Percentiles rank a stretch among this genome's conserved stretches.
Conservation (phyloP, 352 stramenopile species). For the Pythium aristosporum region DNA sequence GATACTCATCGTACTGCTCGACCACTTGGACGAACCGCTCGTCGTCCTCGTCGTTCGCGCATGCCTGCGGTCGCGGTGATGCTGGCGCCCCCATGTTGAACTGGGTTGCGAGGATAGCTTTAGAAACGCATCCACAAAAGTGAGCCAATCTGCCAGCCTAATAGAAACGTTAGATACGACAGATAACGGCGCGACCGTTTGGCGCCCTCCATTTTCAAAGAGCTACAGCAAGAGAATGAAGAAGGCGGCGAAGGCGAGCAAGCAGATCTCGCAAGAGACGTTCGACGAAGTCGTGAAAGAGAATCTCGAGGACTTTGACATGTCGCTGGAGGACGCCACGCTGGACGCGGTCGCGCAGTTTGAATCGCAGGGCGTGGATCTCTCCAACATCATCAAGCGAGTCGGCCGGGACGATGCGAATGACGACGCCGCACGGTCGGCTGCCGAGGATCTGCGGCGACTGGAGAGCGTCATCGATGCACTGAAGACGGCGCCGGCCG, state of each 20-base stretch:
- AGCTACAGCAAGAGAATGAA: background rate
- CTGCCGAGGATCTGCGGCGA: conserved; percentile 13
- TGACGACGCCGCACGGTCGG: conserved; percentile 1
- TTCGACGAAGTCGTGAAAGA: conserved; percentile 90
- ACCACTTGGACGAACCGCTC: conserved; percentile 40
- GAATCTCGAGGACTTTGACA: conserved; percentile 91
- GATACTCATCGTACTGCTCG: conserved; percentile 50
- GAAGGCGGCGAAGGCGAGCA: conserved; percentile 28
- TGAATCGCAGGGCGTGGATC: conserved; percentile 81
- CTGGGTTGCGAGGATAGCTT: background rate
- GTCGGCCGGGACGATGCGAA: conserved; percentile 4
- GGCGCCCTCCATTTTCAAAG: background rate
- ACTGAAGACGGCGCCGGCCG: conserved; percentile 15
- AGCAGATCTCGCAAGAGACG: conserved; percentile 87
- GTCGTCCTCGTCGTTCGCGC: conserved; percentile 29
- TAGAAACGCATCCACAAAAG: conserved; percentile 1
- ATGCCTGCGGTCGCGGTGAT: background rate
- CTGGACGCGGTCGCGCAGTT: conserved; percentile 85
- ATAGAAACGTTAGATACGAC: conserved; percentile 16
- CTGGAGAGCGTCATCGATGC: conserved; percentile 39
- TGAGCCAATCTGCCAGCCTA: background rate
- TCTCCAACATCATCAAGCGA: conserved; percentile 82
- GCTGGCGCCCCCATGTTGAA: conserved; percentile 3
- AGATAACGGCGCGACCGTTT: background rate
- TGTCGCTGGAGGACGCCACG: conserved; percentile 75